Evolutionary conservation across 306 rosid genomes (phyloP).

Genomic region (Cucurbita pepo): DNA sequence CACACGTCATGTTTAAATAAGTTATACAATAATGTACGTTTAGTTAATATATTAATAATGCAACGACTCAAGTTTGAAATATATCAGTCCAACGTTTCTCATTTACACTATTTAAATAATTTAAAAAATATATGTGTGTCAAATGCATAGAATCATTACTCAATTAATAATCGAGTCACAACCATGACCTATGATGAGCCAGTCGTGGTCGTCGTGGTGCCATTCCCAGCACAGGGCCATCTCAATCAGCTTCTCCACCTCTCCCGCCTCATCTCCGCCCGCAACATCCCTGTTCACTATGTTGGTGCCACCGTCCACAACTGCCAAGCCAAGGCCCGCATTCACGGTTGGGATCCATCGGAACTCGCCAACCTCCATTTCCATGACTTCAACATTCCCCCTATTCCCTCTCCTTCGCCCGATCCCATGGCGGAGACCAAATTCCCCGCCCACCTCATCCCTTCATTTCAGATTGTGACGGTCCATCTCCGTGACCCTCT

Average conservation of each 20-base stretch:
- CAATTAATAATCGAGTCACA: too few relatives aligned
- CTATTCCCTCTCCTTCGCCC: conserved; percentile 31
- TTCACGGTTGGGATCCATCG: conserved; percentile 39
- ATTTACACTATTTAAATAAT: too few relatives aligned
- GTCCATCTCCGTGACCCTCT: conserved; percentile 28
- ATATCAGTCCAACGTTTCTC: too few relatives aligned
- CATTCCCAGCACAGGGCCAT: conserved; percentile 71
- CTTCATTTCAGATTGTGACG: conserved; percentile 26
- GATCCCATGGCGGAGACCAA: conserved; percentile 20
- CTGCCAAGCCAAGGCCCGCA: conserved; percentile 34
- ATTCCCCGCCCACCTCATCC: conserved; percentile 58
- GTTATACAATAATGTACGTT: too few relatives aligned
- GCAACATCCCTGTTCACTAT: conserved; percentile 40
- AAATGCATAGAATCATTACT: too few relatives aligned
- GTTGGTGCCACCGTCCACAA: conserved; percentile 45
- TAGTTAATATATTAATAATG: too few relatives aligned
- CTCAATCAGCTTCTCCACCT: conserved; percentile 80
- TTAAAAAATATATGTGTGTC: too few relatives aligned
- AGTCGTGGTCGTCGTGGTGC: conserved; percentile 42
- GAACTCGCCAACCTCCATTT: conserved; percentile 24
- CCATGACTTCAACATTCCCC: conserved; percentile 33
- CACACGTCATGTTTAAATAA: too few relatives aligned
- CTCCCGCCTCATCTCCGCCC: conserved; percentile 35
- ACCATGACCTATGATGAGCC: neutral
- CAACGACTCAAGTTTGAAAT: too few relatives aligned